Conservation (phyloP, 208 protist species). For the Leishmania amazonensis region DNA sequence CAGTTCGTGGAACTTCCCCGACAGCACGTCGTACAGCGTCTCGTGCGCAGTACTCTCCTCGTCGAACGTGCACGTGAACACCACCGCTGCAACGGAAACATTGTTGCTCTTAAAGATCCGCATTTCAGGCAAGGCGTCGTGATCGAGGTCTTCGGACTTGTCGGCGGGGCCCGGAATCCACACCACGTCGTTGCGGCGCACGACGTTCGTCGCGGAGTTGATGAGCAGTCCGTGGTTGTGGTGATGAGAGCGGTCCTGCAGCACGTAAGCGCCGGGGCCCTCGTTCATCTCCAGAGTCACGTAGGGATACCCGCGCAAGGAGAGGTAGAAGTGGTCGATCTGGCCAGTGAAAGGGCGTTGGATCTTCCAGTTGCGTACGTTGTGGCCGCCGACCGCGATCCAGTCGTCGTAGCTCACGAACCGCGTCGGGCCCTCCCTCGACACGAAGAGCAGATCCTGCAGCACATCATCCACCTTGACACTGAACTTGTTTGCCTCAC, state of each 20-base stretch:
- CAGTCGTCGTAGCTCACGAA: conserved; percentile 82
- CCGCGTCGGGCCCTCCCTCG: conserved; percentile 72
- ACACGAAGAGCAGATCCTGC: conserved; percentile 79
- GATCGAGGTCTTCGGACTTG: conserved; percentile 29
- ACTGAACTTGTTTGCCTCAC: conserved; percentile 85
- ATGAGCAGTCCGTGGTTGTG: conserved; percentile 84
- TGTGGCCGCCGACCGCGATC: conserved; percentile 85
- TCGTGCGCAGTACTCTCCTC: conserved; percentile 56
- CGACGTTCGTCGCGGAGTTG: conserved; percentile 50
- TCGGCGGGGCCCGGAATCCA: conserved; percentile 68
- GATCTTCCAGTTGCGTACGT: conserved; percentile 85
- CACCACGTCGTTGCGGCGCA: conserved; percentile 74
- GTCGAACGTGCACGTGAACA: conserved; percentile 81
- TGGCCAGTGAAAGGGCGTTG: conserved; percentile 65
- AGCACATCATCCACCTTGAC: conserved; percentile 87
- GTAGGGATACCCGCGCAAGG: conserved; percentile 65
- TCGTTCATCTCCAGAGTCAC: conserved; percentile 83
- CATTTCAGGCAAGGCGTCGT: conserved; percentile 37
- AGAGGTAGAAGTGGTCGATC: conserved; percentile 77
- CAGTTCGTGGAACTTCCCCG: conserved; percentile 19
- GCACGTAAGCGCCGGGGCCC: conserved; percentile 78
- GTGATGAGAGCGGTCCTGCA: conserved; percentile 72
- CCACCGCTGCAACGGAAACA: conserved; percentile 77
- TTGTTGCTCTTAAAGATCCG: conserved; percentile 82
- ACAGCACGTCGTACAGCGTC: conserved; percentile 70